Evolutionary conservation across 352 stramenopile genomes (phyloP), one percentile per base, ranked within the genome.

Genomic region (Peronosclerospora sorghi): DNA sequence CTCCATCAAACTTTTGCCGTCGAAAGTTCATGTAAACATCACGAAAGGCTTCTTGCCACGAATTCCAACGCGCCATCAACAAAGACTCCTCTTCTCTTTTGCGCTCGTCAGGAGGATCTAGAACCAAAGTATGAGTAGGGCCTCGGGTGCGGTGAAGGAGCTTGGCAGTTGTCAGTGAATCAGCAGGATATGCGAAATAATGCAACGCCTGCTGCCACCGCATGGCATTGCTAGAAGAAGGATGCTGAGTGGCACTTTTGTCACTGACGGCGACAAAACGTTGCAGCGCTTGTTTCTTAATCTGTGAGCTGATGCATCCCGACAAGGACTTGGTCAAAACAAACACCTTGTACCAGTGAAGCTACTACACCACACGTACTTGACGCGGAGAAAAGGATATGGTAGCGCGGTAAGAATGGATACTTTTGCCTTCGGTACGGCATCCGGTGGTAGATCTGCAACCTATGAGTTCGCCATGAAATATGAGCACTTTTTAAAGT

Each of bases 11-110:
- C 35, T 17, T n/a, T 9, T 55, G 42, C 5, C 38, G 54, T 5
- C 71, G 76, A 21, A 85, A 82, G 8, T 54, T 61, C 50, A 85
- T 68, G 46, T 89, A 89, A 15, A 72, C 56, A 27, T 84, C 58
- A 17, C 65, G 73, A 45, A 89, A 83, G 14, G 73, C 56, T 18
- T 77, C 61, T 40, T 86, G 73, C 76, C 76, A 89, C 3, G 63
- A 62, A 10, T 65, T 54, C 44, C 80, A 69, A 1, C 76, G 60
- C 6, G 68, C 43, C 9, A 58, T 54, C n/a, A 82, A 80, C 41
- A 83, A 88, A 12, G 58, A 54, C 19, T 80, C 67, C 29, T 80
- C 70, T 32, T 80, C 67, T 10, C 64, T 72, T 26, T 65, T 64
- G 4, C 64, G 54, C 2, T 70, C 45, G 5, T 47, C 48, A 28